Evolutionary conservation across 352 stramenopile species (phyloP).

Genomic region (Phytopythium sindhum): DNA sequence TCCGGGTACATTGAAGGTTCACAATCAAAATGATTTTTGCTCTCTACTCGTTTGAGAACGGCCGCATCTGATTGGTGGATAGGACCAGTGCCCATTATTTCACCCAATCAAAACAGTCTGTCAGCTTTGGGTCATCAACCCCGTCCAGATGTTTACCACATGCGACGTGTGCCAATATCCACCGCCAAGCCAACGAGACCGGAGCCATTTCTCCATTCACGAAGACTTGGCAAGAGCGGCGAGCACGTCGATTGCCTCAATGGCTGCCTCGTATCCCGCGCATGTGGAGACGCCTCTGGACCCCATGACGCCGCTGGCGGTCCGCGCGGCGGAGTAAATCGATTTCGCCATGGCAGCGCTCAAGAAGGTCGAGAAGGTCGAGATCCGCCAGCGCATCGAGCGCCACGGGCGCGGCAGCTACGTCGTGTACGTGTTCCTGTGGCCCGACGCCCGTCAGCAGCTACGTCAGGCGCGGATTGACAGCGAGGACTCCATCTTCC

Average conservation of each 20-base stretch:
- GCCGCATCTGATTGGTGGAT: background rate
- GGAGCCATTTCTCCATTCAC: background rate
- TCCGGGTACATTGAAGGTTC: too few species aligned
- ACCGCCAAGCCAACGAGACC: background rate
- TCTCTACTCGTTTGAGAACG: too few species aligned
- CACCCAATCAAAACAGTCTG: background rate
- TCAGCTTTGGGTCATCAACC: background rate
- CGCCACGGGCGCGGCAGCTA: slow-evolving; percentile 11
- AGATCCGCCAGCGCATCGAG: slow-evolving; percentile 15
- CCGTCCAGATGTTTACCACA: background rate
- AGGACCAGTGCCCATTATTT: background rate
- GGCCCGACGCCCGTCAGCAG: background rate
- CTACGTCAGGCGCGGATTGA: background rate
- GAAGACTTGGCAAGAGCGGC: too few species aligned
- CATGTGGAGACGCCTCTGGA: background rate
- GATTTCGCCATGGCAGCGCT: slow-evolving; percentile 1
- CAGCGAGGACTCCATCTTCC: background rate
- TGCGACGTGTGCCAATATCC: background rate
- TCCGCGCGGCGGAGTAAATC: slow-evolving; percentile 2
- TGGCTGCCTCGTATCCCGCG: background rate
- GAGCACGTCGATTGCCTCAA: background rate
- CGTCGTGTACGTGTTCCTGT: slow-evolving; percentile 14
- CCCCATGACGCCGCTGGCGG: slow-evolving; percentile 1
- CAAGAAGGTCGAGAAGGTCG: slow-evolving; percentile 12
- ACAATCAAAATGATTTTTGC: too few species aligned